Base-by-base conservation (phyloP, 371 early-diverging fungal species). In the Rhizomucor miehei region DNA sequence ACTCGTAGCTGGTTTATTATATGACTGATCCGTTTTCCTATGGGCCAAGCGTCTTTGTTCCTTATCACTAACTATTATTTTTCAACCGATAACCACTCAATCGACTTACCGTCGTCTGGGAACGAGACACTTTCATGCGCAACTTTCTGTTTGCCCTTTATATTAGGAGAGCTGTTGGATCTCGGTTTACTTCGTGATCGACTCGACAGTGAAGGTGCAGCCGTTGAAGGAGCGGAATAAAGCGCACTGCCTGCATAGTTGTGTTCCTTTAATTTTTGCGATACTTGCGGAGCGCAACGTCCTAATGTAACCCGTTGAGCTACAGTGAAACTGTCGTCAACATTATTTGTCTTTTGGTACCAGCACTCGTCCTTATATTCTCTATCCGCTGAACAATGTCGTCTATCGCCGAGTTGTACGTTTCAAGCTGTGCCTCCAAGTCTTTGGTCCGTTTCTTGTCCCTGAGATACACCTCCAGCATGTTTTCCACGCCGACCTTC, bases 371-470 rank as follows among this genome's bases (percentile, higher is more conserved):
- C 29, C 78, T 54, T 24, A 77, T 63, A 12, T 61, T 44, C 48
- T 83, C 84, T 14, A 80, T 71, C 35, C 67, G 64, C 50, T 80
- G 69, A 6, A 62, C 74, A 16, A 73, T 70, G 14, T 66, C 47
- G 20, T 71, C 72, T 41, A 84, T 84, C 38, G 73, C 65, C 17
- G 51, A 50, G 49, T 67, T 69, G 19, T 65, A 76, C 4, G 35
- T 61, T 50, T 73, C 75, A 34, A 84, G 54, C 56, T 81, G 70
- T 5, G 63, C 53, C 61, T 81, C 81, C 36, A 83, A 63, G 34
- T 80, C 76, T 37, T 77, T 79, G 37, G 75, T 70, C n/a, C 75
- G 66, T 49, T 75, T 78, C 48, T 66, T 73, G 38, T 66, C 69
- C 21, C 71, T 67, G 20, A 70, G 48, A 38, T 68, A 73, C 6